Evolutionary conservation across 495 filamentous ascomycete species (phyloP), one percentile per base, ranked within the genome.

Genomic region (Tuber magnatum): DNA sequence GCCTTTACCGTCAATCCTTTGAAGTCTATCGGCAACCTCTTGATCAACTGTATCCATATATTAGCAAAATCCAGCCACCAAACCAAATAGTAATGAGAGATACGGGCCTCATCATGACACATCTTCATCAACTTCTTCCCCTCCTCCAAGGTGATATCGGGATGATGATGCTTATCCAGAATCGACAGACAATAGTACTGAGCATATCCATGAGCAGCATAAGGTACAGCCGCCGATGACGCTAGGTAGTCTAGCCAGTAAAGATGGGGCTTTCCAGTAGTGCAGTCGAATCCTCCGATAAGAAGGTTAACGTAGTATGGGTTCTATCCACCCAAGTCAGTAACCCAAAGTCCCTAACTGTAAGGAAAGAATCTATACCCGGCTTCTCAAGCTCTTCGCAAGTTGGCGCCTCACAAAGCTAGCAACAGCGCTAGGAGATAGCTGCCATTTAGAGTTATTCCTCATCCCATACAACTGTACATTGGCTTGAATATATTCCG

Each of bases 231-330:
- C 3, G 94, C 95, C 82, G 93, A 85, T 56, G 94, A 90, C 71
- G 95, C 95, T 83, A 99, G 89, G 84, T 98, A 97, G 84, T 99
- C 95, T 75, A 97, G 87, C 95, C 95, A 99, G 89, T 94, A 97
- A 74, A 99, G 86, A 82, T 90, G 90, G 24, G 96, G 94, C 86
- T 93, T 90, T 84, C 92, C 86, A 72, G 92, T 92, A 84, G 94
- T 94, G 40, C 91, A 89, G 84, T 97, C 94, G 80, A 95, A 89
- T 71, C 95, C 95, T 75, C 94, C 95, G 44, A 99, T 88, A 69
- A 99, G 88, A 75, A 98, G 89, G 85, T 98, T 99, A 80, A 98
- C 96, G 72, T 91, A 93, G 86, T 97, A 98, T 1, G 95, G 94
- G 83, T 91, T 93, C 84, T 82, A 77, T 51, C 22, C 20, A 44